Evolutionary conservation across 164 flowering plant species (phyloP).

Genomic region (Chloranthus sessilifolius): DNA sequence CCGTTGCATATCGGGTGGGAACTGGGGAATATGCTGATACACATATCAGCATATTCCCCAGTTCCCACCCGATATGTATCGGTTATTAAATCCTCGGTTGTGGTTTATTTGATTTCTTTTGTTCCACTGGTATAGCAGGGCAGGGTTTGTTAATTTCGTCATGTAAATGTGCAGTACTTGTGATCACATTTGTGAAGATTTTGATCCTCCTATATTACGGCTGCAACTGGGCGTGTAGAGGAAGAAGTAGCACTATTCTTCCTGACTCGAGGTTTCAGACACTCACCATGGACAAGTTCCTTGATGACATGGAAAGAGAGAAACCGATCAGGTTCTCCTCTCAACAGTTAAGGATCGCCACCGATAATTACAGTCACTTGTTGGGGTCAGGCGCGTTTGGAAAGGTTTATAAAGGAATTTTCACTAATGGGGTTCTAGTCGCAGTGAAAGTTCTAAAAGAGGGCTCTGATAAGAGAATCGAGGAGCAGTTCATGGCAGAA

Average conservation of each 20-base stretch:
- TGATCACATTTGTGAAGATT: no score
- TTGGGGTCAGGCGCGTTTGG: slow-evolving; percentile 31
- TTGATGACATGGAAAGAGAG: slow-evolving; percentile 15
- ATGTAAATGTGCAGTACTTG: slow-evolving; percentile 3
- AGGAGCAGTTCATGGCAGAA: slow-evolving; percentile 27
- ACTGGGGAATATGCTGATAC: no score
- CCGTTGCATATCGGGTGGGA: no score
- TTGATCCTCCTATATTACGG: no score
- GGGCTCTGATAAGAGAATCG: slow-evolving; percentile 7
- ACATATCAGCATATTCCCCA: no score
- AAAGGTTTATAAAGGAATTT: slow-evolving; percentile 19
- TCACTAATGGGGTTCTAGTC: slow-evolving; percentile 12
- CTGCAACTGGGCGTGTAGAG: background rate
- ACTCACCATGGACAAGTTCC: slow-evolving; percentile 18
- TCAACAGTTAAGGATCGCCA: slow-evolving; percentile 14
- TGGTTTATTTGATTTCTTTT: no score
- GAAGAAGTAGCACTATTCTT: background rate
- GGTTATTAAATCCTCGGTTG: no score
- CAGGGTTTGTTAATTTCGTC: no score
- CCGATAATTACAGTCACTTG: slow-evolving; percentile 7
- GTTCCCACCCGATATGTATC: no score
- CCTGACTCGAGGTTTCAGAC: background rate
- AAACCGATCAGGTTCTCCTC: slow-evolving; percentile 25
- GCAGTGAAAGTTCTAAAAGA: slow-evolving; percentile 26
- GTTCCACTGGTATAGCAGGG: no score